Conservation (phyloP, 2,329 filamentous ascomycete species). For the Annulohypoxylon truncatum region DNA sequence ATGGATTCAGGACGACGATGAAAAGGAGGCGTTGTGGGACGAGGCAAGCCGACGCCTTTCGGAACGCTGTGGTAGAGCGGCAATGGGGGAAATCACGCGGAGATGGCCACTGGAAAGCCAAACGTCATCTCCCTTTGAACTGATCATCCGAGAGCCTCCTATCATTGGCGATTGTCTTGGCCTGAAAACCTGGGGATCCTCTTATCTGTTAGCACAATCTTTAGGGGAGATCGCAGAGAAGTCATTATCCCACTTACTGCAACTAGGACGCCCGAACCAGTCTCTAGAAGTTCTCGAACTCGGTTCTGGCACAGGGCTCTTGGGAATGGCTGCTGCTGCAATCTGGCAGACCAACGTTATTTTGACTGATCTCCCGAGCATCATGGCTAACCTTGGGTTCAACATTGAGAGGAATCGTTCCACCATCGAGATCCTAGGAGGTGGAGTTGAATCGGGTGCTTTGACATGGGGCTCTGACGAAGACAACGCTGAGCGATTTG, state of each 20-base stretch:
- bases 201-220: conserved; percentile 83
- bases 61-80: conserved; percentile 84
- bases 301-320: conserved; percentile 90
- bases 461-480: conserved; percentile 77
- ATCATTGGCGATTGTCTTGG: conserved; percentile 89
- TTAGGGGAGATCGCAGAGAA: conserved; percentile 64
- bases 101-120: conserved; percentile 63
- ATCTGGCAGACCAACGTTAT: conserved; percentile 74
- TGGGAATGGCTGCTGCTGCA: conserved; percentile 85
- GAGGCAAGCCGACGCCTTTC: conserved; percentile 82
- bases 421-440: conserved; percentile 65
- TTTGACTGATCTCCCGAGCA: conserved; percentile 86
- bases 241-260: conserved; percentile 60
- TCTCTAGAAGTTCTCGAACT: conserved; percentile 73
- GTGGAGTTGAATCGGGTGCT: conserved; percentile 69
- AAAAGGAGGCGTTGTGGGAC: conserved; percentile 79
- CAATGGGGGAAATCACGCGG: conserved; percentile 69
- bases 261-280: conserved; percentile 45
- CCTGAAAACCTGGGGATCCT: conserved; percentile 95
- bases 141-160: conserved; percentile 86
- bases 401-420: conserved; percentile 76
- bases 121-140: conserved; percentile 61
- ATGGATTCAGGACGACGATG: conserved; percentile 76
- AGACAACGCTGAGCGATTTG: conserved; percentile 59
- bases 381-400: conserved; percentile 80